Evolutionary conservation across 1,284 basidiomycete species (phyloP).

Genomic region (Malassezia pachydermatis): DNA sequence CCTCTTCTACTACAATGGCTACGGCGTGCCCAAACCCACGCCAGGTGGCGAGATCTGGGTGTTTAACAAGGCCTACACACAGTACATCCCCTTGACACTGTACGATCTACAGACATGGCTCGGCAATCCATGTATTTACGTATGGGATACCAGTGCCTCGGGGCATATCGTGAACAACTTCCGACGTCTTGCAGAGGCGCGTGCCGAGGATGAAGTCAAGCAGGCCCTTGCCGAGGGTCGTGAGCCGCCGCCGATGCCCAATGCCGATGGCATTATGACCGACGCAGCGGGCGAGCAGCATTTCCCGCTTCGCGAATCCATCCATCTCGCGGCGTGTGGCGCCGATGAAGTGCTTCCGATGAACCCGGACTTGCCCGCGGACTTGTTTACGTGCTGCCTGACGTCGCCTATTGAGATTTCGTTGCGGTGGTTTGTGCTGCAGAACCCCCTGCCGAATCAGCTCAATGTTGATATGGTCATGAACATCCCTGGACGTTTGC

Average conservation of each 20-base stretch:
- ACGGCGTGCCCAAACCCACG: conserved; percentile 93
- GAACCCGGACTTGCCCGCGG: conserved; percentile 89
- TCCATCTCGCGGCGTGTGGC: conserved; percentile 89
- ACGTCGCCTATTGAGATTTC: conserved; percentile 98
- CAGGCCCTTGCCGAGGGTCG: conserved; percentile 23
- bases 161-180: conserved; percentile 88
- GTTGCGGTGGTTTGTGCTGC: conserved; percentile 83
- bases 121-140: conserved; percentile 81
- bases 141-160: conserved; percentile 96
- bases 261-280: conserved; percentile 19
- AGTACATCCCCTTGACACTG: conserved; percentile 92
- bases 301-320: conserved; percentile 70
- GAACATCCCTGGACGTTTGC: conserved; percentile 89
- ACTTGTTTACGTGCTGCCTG: conserved; percentile 92
- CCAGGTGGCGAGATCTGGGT: conserved; percentile 96
- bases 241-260: conserved; percentile 21
- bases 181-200: conserved; percentile 70
- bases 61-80: conserved; percentile 93
- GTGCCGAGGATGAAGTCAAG: conserved; percentile 63
- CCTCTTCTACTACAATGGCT: conserved; percentile 96
- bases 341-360: conserved; percentile 85
- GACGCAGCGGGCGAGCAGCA: conserved; percentile 46
- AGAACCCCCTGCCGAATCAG: conserved; percentile 59
- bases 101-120: conserved; percentile 81
- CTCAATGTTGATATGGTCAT: conserved; percentile 75